Percentiles rank a stretch among this genome's conserved stretches.
These are phyloP conservation scores for Fusarium euwallaceae DNA, from an alignment of 2,329 filamentous ascomycete genomes.

Conservation along the genomic window DNA sequence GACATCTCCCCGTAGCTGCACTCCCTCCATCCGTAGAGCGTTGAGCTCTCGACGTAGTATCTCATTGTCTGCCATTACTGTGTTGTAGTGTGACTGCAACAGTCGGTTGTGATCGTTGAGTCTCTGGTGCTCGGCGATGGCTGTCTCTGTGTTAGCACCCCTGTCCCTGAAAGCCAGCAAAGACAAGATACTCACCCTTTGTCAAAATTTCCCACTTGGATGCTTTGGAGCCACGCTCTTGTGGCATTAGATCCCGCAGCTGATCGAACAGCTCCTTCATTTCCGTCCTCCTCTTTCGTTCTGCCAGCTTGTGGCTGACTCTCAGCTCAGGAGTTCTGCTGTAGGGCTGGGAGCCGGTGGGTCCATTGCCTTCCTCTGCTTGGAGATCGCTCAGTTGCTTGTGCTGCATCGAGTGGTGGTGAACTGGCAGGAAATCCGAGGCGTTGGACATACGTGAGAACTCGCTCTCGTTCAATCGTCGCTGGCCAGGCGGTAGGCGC, in stretches of 20 bases:
- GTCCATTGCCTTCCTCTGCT: slow-evolving; percentile 66
- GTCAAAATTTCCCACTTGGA: slow-evolving; percentile 92
- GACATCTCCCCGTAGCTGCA: slow-evolving; percentile 58
- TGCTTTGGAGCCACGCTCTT: slow-evolving; percentile 85
- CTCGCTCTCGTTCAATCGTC: slow-evolving; percentile 75
- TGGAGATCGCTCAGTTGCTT: slow-evolving; percentile 77
- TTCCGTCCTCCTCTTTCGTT: slow-evolving; percentile 85
- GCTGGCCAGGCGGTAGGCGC: slow-evolving; percentile 77
- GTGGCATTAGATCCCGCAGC: slow-evolving; percentile 81
- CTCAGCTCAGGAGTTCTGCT: slow-evolving; percentile 85
- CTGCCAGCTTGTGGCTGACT: slow-evolving; percentile 87
- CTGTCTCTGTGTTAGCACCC: slow-evolving; percentile 52
- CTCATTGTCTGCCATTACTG: slow-evolving; percentile 59
- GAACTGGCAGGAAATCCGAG: slow-evolving; percentile 71
- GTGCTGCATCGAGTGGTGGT: slow-evolving; percentile 84
- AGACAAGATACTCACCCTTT: slow-evolving; percentile 71
- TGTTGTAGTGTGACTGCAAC: slow-evolving; percentile 61
- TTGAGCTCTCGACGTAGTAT: slow-evolving; percentile 64
- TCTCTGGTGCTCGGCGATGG: slow-evolving; percentile 72
- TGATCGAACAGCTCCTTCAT: slow-evolving; percentile 92
- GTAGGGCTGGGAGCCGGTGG: slow-evolving; percentile 77
- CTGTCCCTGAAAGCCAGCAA: not conserved
- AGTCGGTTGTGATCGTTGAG: slow-evolving; percentile 63
- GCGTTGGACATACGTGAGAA: slow-evolving; percentile 64
- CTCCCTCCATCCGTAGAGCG: slow-evolving; percentile 61